These are phyloP conservation scores for Atkinsonella hypoxylon DNA, from an alignment of 2,329 filamentous ascomycete genomes.

Conservation along the genomic window DNA sequence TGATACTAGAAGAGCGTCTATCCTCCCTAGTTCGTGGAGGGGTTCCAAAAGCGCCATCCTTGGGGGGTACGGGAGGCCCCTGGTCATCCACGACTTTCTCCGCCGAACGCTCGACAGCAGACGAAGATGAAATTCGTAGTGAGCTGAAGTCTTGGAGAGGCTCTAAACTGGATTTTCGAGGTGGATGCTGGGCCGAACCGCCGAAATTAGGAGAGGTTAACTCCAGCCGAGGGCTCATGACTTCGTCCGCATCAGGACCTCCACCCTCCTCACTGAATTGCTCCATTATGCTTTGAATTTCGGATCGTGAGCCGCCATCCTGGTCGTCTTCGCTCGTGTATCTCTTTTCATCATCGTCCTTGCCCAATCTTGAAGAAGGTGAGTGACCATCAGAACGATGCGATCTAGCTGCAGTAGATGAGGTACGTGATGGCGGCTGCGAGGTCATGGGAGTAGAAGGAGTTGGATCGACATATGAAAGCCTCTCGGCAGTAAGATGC, in stretches of 20 bases:
- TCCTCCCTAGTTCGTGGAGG: constrained; percentile 27
- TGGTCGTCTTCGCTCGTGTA: constrained; percentile 50
- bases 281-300: constrained; percentile 96
- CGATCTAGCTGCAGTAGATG: constrained; percentile 41
- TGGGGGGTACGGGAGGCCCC: constrained; percentile 47
- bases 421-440: constrained; percentile 45
- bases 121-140: constrained; percentile 28
- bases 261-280: constrained; percentile 73
- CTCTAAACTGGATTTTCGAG: constrained; percentile 77
- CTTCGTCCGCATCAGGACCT: constrained; percentile 64
- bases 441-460: constrained; percentile 44
- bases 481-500: constrained; percentile 35
- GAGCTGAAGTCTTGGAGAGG: constrained; percentile 41
- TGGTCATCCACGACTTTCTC: constrained; percentile 31
- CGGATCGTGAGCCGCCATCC: constrained; percentile 60
- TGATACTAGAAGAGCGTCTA: constrained; percentile 16
- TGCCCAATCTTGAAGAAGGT: constrained; percentile 36
- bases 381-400: constrained; percentile 32
- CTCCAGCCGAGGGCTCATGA: constrained; percentile 84
- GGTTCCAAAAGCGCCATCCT: constrained; percentile 38
- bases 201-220: constrained; percentile 67
- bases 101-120: constrained; percentile 24
- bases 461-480: constrained; percentile 44
- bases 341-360: constrained; percentile 45
- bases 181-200: constrained; percentile 58